These are phyloP conservation scores for Candida freyschussii DNA, from an alignment of 1,139 yeast species.

Conservation along the genomic window DNA sequence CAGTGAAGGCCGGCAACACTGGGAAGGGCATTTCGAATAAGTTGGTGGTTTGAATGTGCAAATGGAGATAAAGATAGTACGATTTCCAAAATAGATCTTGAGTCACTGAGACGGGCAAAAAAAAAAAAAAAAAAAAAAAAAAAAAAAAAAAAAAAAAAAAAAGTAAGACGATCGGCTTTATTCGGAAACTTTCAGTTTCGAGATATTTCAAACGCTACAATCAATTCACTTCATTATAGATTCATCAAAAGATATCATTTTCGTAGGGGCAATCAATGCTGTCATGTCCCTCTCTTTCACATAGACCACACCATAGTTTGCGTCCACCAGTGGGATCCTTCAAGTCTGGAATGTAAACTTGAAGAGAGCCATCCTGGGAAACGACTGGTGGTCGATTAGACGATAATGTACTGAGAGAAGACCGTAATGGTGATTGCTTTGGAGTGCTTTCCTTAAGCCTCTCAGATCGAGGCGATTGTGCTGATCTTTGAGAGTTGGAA, in stretches of 20 bases:
- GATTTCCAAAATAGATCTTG: neutral
- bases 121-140: slow-evolving; percentile 1
- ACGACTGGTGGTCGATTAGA: slow-evolving; percentile 23
- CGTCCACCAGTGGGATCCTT: slow-evolving; percentile 75
- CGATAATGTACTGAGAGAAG: slow-evolving; percentile 11
- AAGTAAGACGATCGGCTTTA: too few species aligned
- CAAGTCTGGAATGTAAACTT: slow-evolving; percentile 47
- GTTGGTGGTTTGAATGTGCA: neutral
- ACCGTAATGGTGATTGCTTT: slow-evolving; percentile 4
- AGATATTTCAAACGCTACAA: slow-evolving; percentile 3
- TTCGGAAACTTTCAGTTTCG: slow-evolving; percentile 8
- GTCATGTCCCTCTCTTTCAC: slow-evolving; percentile 86
- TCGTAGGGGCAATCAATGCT: slow-evolving; percentile 86
- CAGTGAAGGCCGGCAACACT: slow-evolving; percentile 21
- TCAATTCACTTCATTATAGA: neutral
- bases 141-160: neutral
- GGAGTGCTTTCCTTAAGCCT: slow-evolving; percentile 3
- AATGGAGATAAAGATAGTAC: neutral
- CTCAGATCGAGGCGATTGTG: slow-evolving; percentile 7
- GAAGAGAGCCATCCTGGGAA: slow-evolving; percentile 37
- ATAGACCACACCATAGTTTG: slow-evolving; percentile 82
- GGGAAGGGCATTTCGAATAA: slow-evolving; percentile 24
- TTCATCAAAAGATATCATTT: slow-evolving; percentile 22
- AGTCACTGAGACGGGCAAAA: neutral
- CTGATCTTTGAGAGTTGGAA: slow-evolving; percentile 8